Base-by-base conservation (phyloP, 1,139 yeast species). In the Yamadazyma oceani region DNA sequence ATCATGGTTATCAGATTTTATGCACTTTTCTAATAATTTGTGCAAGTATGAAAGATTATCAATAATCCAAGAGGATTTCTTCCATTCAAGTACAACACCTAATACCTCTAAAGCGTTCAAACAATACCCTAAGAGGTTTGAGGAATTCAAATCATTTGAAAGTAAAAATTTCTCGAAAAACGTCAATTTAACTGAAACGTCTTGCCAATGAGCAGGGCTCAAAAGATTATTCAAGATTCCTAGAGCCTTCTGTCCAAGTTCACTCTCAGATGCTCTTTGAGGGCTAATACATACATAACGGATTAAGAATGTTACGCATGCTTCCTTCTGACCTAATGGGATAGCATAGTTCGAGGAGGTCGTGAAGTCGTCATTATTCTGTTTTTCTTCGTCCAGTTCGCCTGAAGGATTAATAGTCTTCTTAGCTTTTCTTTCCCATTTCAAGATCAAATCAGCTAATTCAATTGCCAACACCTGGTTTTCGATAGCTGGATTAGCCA, bases 81-180 rank as follows among this genome's bases (percentile, higher is more conserved):
- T 86, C 75, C 92, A 85, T 45, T 82, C 85, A 41, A 92, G 66
- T 2, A 89, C 88, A 35, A 89, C 88, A n/a, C 84, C 83, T 35
- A 94, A 71, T 0, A 92, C 97, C 57, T 88, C 96, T 39, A 94
- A 64, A 0, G 98, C 96, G 60, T 92, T 94, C 51, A 90, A 68
- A 51, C 96, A 87, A 48, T 86, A 82, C 3, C 89, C 88, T 26
- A 88, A 56, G 32, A 78, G 64, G 44, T 73, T 77, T 27, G 72
- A 64, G 1, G 86, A 77, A 30, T 78, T 78, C 42, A 88, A 68
- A 48, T 90, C 97, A 41, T 86, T 82, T 14, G 87, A 82, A 21
- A 85, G 80, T 41, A 92, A 66, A 51, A 89, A 85, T 48, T 92
- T 80, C 48, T 92, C 98, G 54, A 92, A 92, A 57, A 87, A 88